A percentile compares a stretch with the other conserved stretches of the same genome.
These are phyloP conservation scores for Caryopteris hybrid DNA, from an alignment of 305 asterid genomes.

Conservation along the genomic window DNA sequence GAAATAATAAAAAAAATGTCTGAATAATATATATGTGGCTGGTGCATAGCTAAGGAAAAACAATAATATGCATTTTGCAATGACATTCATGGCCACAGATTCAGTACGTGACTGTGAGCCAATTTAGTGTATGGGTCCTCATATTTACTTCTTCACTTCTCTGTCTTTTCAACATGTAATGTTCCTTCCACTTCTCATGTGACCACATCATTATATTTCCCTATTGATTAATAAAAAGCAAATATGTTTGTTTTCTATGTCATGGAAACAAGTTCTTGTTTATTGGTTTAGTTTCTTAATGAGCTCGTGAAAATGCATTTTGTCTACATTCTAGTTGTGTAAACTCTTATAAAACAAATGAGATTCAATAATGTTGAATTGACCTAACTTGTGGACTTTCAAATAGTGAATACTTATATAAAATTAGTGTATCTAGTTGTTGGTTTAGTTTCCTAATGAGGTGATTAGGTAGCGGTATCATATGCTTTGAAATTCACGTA, in stretches of 20 bases:
- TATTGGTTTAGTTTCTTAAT: background rate
- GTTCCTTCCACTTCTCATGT: slow-evolving; percentile 23
- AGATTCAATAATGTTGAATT: background rate
- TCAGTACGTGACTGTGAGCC: background rate
- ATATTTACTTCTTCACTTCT: background rate
- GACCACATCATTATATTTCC: slow-evolving; percentile 14
- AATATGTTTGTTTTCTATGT: too few relatives aligned
- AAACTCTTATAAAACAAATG: background rate
- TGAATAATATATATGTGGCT: slow-evolving; percentile 1
- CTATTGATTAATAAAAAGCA: background rate
- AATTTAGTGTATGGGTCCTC: slow-evolving; percentile 19
- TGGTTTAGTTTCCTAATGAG: background rate
- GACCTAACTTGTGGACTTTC: background rate
- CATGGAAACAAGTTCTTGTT: too few relatives aligned
- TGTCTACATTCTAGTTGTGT: too few relatives aligned
- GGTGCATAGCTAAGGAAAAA: background rate
- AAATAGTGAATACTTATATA: background rate
- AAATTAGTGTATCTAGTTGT: background rate
- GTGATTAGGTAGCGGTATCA: background rate
- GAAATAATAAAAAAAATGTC: background rate
- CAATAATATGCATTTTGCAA: background rate
- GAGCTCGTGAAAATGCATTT: too few relatives aligned
- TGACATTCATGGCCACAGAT: slow-evolving; percentile 14
- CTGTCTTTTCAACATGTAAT: slow-evolving; percentile 6
- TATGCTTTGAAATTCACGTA: slow-evolving; percentile 20